A percentile compares a stretch with the other conserved stretches of the same genome.
These are phyloP conservation scores for Phaeoacremonium minimum DNA, from an alignment of 2,329 filamentous ascomycete genomes.

Conservation along the genomic window DNA sequence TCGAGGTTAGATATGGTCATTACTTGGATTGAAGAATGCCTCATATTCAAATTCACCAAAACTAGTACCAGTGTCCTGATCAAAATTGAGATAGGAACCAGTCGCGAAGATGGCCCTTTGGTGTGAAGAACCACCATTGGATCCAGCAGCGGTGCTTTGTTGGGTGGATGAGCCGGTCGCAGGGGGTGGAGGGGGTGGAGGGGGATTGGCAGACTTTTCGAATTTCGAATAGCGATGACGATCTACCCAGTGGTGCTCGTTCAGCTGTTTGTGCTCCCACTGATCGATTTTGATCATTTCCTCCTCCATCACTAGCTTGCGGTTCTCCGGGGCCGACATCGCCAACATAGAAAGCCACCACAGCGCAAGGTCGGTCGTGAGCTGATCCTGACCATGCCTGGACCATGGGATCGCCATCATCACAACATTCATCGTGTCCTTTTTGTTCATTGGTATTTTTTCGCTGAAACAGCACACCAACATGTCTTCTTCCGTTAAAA, in stretches of 20 bases:
- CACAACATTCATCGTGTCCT: neutral
- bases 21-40: too few relatives aligned
- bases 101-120: too few relatives aligned
- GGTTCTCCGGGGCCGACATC: neutral
- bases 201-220: too few relatives aligned
- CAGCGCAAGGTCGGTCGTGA: conserved; percentile 1
- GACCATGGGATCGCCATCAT: conserved; percentile 1
- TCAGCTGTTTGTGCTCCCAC: neutral
- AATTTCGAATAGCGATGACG: neutral
- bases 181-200: too few relatives aligned
- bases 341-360: conserved; percentile 1
- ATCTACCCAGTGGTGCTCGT: neutral
- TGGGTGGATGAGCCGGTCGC: too few relatives aligned
- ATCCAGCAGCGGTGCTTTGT: too few relatives aligned
- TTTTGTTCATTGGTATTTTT: neutral
- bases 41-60: too few relatives aligned
- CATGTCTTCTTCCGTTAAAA: conserved; percentile 8
- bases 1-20: too few relatives aligned
- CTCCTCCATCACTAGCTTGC: neutral
- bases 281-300: neutral
- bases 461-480: conserved; percentile 16
- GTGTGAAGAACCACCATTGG: too few relatives aligned
- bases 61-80: too few relatives aligned
- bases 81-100: too few relatives aligned
- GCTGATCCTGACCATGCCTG: neutral